Evolutionary conservation across 208 protist species (phyloP).

Genomic region (Leishmania braziliensis): DNA sequence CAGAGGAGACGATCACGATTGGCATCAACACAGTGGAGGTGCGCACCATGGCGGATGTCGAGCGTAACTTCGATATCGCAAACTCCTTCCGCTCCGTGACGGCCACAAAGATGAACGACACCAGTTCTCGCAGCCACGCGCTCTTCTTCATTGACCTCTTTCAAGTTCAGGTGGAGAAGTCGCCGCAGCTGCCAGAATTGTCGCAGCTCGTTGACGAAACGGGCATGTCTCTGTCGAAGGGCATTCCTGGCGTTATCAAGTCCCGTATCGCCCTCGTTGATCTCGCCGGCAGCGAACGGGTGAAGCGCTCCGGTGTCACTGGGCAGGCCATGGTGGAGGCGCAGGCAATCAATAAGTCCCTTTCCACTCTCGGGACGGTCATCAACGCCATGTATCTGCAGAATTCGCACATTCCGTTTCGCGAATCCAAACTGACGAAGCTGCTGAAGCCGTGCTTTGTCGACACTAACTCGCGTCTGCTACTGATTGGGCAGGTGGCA

Average conservation of each 20-base stretch:
- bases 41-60: constrained; percentile 68
- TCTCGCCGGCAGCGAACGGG: constrained; percentile 94
- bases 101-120: constrained; percentile 91
- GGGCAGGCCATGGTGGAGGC: constrained; percentile 90
- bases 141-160: constrained; percentile 92
- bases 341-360: constrained; percentile 91
- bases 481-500: constrained; percentile 87
- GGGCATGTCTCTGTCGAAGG: constrained; percentile 34
- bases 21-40: constrained; percentile 75
- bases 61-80: constrained; percentile 71
- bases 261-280: constrained; percentile 96
- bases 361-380: constrained; percentile 82
- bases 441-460: constrained; percentile 86
- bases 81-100: constrained; percentile 79
- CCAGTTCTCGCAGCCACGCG: constrained; percentile 89
- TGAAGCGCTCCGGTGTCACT: constrained; percentile 87
- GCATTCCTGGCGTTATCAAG: constrained; percentile 74
- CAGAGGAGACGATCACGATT: constrained; percentile 69
- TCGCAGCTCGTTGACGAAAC: constrained; percentile 59
- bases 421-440: constrained; percentile 93
- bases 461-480: constrained; percentile 59
- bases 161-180: constrained; percentile 41
- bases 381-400: constrained; percentile 88
- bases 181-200: constrained; percentile 35
- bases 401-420: constrained; percentile 82